phyloP scores from a whole-genome alignment of 2,329 filamentous ascomycete genomes.

The Ceratocystis harringtonii region DNA sequence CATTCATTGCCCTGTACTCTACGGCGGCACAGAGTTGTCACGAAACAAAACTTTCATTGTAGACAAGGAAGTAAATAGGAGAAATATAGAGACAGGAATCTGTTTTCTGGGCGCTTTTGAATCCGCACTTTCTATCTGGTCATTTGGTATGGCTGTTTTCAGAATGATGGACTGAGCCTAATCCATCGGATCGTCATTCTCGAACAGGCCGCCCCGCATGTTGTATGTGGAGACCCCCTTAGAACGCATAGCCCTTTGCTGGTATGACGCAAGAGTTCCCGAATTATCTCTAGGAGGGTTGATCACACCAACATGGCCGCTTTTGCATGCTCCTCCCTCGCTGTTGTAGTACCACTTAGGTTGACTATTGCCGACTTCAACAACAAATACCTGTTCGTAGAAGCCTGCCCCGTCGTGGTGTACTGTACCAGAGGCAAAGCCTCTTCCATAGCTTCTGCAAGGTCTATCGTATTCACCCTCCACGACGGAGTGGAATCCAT shows the following conservation, averaged over 20 bases:
- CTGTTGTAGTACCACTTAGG: not conserved
- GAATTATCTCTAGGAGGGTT: conserved; percentile 21
- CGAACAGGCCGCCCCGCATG: too few species aligned
- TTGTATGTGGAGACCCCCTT: too few species aligned
- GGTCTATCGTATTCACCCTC: conserved; percentile 26
- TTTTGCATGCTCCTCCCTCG: conserved; percentile 20
- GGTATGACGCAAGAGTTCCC: rapidly evolving
- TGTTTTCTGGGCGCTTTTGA: too few species aligned
- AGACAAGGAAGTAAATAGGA: too few species aligned
- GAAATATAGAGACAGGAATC: too few species aligned
- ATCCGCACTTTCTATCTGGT: too few species aligned
- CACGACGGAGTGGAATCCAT: rapidly evolving
- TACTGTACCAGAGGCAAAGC: not conserved
- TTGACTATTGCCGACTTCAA: conserved; percentile 12
- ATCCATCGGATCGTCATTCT: too few species aligned
- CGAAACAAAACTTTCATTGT: too few species aligned
- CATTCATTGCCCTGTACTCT: too few species aligned
- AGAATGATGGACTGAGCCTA: too few species aligned
- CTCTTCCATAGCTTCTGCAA: conserved; percentile 26
- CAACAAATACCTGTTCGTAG: conserved; percentile 25
- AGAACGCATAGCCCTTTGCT: rapidly evolving
- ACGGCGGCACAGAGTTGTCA: too few species aligned
- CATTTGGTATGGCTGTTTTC: too few species aligned
- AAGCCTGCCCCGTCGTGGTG: rapidly evolving
- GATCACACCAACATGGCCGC: conserved; percentile 13